Evolutionary conservation across 208 protist genomes (phyloP), one percentile per base, ranked within the genome.

Genomic region (Leishmania gerbilli): DNA sequence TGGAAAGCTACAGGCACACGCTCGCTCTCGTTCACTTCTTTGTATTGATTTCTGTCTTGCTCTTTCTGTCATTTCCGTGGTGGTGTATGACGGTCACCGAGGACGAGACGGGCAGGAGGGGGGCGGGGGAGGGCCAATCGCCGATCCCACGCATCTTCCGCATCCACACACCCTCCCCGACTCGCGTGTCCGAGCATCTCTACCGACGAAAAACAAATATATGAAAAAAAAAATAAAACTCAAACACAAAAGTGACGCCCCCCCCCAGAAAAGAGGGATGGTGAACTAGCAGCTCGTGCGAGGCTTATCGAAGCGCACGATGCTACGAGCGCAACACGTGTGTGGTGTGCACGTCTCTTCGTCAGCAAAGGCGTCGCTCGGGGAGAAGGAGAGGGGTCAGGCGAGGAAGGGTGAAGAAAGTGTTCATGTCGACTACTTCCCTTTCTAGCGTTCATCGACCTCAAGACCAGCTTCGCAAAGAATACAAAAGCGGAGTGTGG

Each of bases 41-140:
- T 71, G 67, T n/a, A 42, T 27, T 71, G 67, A 49, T 71, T 71
- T 71, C 49, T 42, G 8, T 42, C 45, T 58, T 21, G 11, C 9
- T 67, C 67, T 34, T 68, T n/a, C 42, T 37, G 1, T 77, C 56
- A 42, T 77, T 79, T 68, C 9, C 31, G 40, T 87, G 76, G 62
- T 72, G 45, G 45, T 53, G 37, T 64, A 60, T 31, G 42, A 24
- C 47, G 31, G 69, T 62, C 60, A 7, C 34, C 51, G 51, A 62
- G 24, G 47, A 55, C 42, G 47, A 21, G 72, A 64, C 27, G 47
- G 40, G 60, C 0, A 19, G 51, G 51, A 2, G n/a, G 11, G 42
- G 31, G 42, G 34, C 31, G 69, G 11, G 8, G 40, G 24, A 19
- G 45, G 69, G 17, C 2, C 49, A 8, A 24, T 31, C 9, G 9